Conservation (phyloP, 192 early-diverging fungal species). For the Paraglomus occultum region DNA sequence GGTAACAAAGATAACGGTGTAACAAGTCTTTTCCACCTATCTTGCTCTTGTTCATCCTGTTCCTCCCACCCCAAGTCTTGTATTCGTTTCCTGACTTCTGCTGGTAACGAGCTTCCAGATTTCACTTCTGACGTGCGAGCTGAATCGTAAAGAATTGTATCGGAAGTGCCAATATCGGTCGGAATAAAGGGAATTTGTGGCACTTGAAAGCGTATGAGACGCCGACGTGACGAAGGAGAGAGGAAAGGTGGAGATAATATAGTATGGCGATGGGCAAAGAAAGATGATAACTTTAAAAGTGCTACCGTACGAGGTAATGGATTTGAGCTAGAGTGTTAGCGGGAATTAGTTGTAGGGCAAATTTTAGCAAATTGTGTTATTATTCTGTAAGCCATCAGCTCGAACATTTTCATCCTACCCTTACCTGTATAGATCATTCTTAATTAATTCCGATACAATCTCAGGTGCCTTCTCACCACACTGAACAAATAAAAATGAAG, state of each 20-base stretch:
- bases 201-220: conserved; percentile 47
- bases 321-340: conserved; percentile 8
- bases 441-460: conserved; percentile 38
- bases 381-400: neutral
- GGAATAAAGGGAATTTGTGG: conserved; percentile 51
- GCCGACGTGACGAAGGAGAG: conserved; percentile 41
- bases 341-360: neutral
- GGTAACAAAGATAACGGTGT: conserved; percentile 51
- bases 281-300: conserved; percentile 41
- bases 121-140: conserved; percentile 50
- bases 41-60: conserved; percentile 45
- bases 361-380: neutral
- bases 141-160: conserved; percentile 53
- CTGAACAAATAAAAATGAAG: conserved; percentile 55
- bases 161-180: conserved; percentile 51
- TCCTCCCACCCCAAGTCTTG: conserved; percentile 55
- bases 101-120: conserved; percentile 44
- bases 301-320: conserved; percentile 24
- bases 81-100: conserved; percentile 50
- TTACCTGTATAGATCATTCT: conserved; percentile 50
- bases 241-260: conserved; percentile 48
- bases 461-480: conserved; percentile 54
- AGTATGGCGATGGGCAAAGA: conserved; percentile 50
- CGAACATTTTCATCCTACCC: neutral
- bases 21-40: conserved; percentile 40